These are phyloP conservation scores for Magnusiomyces paraingens DNA, from an alignment of 1,139 yeast species.

Conservation along the genomic window DNA sequence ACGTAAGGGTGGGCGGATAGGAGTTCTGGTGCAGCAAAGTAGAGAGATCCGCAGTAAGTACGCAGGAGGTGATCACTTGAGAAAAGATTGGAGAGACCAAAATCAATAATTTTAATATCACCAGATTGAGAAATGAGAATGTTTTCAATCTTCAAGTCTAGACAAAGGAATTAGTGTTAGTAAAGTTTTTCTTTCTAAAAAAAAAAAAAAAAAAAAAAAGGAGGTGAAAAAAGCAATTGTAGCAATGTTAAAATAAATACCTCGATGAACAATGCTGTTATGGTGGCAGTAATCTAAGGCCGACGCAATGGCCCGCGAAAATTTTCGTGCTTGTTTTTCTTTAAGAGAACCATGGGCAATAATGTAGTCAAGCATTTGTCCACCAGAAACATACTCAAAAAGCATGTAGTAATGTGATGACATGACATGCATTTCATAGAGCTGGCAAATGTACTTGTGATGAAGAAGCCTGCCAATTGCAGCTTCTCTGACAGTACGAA, in stretches of 20 bases:
- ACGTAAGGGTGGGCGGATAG: constrained; percentile 85
- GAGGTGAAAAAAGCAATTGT: neutral
- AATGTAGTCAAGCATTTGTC: constrained; percentile 95
- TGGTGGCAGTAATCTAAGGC: constrained; percentile 91
- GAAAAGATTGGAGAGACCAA: constrained; percentile 87
- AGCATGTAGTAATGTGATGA: constrained; percentile 95
- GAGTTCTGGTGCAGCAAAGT: constrained; percentile 97
- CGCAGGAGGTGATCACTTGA: constrained; percentile 66
- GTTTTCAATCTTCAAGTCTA: constrained; percentile 89
- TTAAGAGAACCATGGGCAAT: constrained; percentile 93
- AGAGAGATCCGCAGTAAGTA: constrained; percentile 95
- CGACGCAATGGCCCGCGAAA: constrained; percentile 93
- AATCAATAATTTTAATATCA: constrained; percentile 91
- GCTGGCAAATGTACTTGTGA: constrained; percentile 88
- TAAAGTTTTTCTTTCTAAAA: neutral
- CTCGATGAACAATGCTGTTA: constrained; percentile 88
- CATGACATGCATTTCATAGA: constrained; percentile 94
- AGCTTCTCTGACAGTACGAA: constrained; percentile 89
- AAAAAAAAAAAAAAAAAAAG: constrained; percentile 4
- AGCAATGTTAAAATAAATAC: constrained; percentile 6
- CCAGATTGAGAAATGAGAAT: constrained; percentile 92
- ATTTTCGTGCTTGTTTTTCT: constrained; percentile 90
- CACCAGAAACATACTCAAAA: constrained; percentile 95
- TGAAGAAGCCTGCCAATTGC: constrained; percentile 83
- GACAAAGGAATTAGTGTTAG: neutral